Evolutionary conservation across 148 eudicot genomes (phyloP), one percentile per base, ranked within the genome.

Genomic region (Simmondsia chinensis): DNA sequence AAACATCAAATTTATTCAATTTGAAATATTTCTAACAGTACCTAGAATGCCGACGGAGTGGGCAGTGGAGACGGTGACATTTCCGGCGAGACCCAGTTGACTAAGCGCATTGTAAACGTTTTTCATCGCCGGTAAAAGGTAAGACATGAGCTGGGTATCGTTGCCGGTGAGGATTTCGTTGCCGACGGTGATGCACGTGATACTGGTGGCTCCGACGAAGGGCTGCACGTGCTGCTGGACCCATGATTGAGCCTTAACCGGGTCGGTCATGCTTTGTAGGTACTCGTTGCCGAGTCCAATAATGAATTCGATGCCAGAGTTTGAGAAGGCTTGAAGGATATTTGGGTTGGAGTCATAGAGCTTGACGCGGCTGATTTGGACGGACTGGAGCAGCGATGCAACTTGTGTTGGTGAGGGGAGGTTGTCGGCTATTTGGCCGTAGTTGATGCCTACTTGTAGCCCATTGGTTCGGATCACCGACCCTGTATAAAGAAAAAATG

Each of bases 401-500:
- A 89, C 95, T 1, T 61, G 71, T 10, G 60, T 28, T 1, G 82
- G 84, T 9, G 84, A 33, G 3, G 97, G 97, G 33, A 89, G 73
- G 58, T 89, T 76, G 72, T 81, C 70, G 11, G 95, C 97, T 12
- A 89, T 84, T 31, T 78, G 95, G 16, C 95, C 97, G 52, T 89
- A 89, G 57, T 89, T 89, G 34, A 89, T 78, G 43, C 97, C 97
- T 7, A 84, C 49, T 28, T 79, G 82, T 29, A 65, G 37, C 40
- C 79, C 49, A 4, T 44, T 30, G 21, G 32, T 44, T 8, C 40
- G 59, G 20, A 56, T 31, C 2, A 64, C 37, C 44, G 68, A 60
- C 23, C 59, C 94, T 80, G 75, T 21, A 56, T 17, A 34, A 17
- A 46, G 7, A 26, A 46, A 11, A 33, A 54, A 28, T n/a, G n/a